A percentile compares a stretch with the other conserved stretches of the same genome.
Conservation (phyloP, 176 grass and related monocot genomes). For the Tuctoria greenei region DNA sequence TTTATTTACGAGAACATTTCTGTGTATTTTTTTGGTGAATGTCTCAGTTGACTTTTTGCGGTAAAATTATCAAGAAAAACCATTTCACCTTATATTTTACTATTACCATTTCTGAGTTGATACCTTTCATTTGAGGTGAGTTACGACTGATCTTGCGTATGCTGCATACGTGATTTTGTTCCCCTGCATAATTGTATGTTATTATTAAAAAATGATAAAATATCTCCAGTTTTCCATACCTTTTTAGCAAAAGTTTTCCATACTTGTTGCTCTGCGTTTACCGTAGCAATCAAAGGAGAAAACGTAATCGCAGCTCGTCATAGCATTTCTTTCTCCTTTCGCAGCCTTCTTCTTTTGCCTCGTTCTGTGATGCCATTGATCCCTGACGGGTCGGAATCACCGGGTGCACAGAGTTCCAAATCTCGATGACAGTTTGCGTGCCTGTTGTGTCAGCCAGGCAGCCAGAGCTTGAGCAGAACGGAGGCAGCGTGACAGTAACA, state of each 20-base stretch:
- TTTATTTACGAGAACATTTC: not conserved
- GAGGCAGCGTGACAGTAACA: slow-evolving; percentile 21
- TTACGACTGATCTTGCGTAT: too few species aligned
- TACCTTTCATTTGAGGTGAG: too few species aligned
- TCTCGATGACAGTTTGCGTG: not conserved
- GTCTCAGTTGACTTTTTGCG: not conserved
- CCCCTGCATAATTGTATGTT: not conserved
- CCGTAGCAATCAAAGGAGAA: not conserved
- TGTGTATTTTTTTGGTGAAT: not conserved
- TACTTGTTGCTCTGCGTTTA: not conserved
- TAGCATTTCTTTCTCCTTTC: not conserved
- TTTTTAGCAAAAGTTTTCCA: too few species aligned
- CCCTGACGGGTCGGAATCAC: slow-evolving; percentile 21
- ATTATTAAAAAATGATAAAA: too few species aligned
- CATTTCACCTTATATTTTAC: not conserved
- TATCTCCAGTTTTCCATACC: too few species aligned
- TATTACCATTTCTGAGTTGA: not conserved
- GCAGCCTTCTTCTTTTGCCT: not conserved
- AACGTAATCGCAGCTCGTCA: not conserved
- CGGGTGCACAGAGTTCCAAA: not conserved
- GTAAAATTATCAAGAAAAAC: not conserved
- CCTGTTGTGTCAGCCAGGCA: not conserved
- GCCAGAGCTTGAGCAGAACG: not conserved
- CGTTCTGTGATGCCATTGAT: not conserved
- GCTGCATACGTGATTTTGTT: not conserved